Base-by-base conservation (phyloP, 2,329 filamentous ascomycete genomes). In the Verticillium nubilum region DNA sequence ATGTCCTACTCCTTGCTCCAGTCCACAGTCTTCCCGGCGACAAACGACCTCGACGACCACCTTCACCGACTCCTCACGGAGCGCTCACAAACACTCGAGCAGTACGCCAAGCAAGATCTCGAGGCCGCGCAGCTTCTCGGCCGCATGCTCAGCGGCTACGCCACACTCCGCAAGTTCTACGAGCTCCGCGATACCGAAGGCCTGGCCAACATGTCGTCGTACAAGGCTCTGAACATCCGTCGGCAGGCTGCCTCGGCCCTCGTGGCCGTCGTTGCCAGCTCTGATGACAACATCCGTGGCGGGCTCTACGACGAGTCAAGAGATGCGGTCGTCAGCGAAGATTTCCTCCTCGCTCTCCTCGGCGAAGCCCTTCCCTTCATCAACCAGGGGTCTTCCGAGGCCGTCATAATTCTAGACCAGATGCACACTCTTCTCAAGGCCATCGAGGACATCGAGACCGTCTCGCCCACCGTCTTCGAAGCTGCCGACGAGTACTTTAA, bases 251-350 rank as follows among this genome's bases (percentile, higher is more conserved):
- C 89, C 0, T 80, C 84, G 52, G 88, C 91, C 1, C 79, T 98
- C 56, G 80, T 91, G 52, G 89, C 91, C n/a, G 88, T 96, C 60
- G 90, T 97, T 66, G 85, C 88, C 58, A 95, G 90, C 69, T 89
- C 94, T 2, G 89, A 91, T 60, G 92, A 97, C 72, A 94, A 91
- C 70, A 96, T 98, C 67, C 90, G 91, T 60, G 94, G 94, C 59
- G 94, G 94, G 1, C 79, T 97, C 2, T 96, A 92, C 71, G 93
- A 98, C 69, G 86, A 87, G 26, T 83, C 85, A 19, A 85, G 90
- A 13, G 90, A 93, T 68, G 87, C 91, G 0, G 91, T 96, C 6
- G 89, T 97, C 19, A 91, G 91, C 66, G 90, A 96, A 63, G 94
- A 98, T 67, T 93, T 93, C 57, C 75, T 98, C 25, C 80, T 97